Base-by-base conservation (phyloP, 305 asterid genomes). In the Rubia tinctorum region DNA sequence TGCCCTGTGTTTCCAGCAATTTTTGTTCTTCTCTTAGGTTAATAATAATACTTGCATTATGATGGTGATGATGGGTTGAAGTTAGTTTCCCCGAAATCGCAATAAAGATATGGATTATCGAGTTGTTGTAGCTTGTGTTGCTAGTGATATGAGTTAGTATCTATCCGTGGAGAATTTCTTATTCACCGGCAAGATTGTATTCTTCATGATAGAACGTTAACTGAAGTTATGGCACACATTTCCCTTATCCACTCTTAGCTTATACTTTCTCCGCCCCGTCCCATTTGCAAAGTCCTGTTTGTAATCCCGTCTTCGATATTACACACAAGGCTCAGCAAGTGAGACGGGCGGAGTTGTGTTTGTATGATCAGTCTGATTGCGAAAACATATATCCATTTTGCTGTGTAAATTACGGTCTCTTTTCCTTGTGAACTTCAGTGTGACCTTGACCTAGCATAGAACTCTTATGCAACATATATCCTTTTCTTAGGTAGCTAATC, bases 131-230 rank as follows among this genome's bases (percentile, higher is more conserved):
- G 64, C 14, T 34, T 34, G 27, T 56, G 51, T 70, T 56, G 34
- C 56, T 44, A n/a, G 23, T 6, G 66, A 58, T 15, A 25, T 59
- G 6, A 68, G 47, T 30, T 23, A 51, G 39, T 51, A 39, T 58
- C 39, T 56, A 25, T 15, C 59, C 8, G 69, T 59, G 23, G 37
- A 13, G 22, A 18, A 34, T 43, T 8, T 25, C 25, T 66, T 11
- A 66, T 42, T 66, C 70, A 66, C 47, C 17, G 20, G 55, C 23
- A 66, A 66, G 47, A n/a, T 45, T 40, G 70, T 25, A 20, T 66
- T 66, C 17, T 18, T 67, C 8, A 17, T 39, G 68, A 15, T 49
- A 66, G 58, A 61, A 72, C 6, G 69, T 47, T 18, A 55, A 25
- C 27, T 18, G 56, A 34, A 34, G 60, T 53, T 17, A 10, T 30